These are phyloP conservation scores for Cladosporium sp. DNA, from an alignment of 2,329 filamentous ascomycete species.

Conservation along the genomic window DNA sequence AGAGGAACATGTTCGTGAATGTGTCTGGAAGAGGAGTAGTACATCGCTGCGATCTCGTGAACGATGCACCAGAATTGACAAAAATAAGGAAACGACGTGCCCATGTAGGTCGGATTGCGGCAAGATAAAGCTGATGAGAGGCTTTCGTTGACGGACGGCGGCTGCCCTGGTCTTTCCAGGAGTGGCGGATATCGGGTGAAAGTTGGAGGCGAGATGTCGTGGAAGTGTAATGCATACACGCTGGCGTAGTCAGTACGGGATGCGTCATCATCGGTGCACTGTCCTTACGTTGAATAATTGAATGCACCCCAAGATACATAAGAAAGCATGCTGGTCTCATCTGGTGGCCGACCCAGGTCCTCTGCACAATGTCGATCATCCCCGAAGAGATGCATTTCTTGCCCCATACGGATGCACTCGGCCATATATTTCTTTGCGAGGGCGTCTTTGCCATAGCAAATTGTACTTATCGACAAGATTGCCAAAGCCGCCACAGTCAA, in stretches of 20 bases:
- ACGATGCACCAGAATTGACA: conserved; percentile 7
- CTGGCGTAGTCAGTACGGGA: neutral
- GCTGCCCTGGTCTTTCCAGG: neutral
- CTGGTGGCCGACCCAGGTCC: neutral
- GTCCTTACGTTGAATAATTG: neutral
- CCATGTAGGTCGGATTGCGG: neutral
- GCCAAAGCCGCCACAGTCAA: neutral
- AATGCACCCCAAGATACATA: conserved; percentile 1
- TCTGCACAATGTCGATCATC: neutral
- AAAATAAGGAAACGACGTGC: neutral
- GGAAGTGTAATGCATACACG: conserved; percentile 2
- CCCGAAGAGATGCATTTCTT: neutral
- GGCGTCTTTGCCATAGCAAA: neutral
- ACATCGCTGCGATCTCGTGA: conserved; percentile 1
- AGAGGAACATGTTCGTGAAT: conserved; percentile 1
- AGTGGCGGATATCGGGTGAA: conserved; percentile 2
- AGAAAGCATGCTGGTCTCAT: neutral
- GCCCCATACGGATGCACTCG: neutral
- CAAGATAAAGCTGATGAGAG: neutral
- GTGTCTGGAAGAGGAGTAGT: neutral
- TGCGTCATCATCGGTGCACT: neutral
- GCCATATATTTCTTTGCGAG: neutral
- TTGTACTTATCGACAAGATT: neutral
- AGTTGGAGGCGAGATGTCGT: neutral
- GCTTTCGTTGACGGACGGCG: neutral